Base-by-base conservation (phyloP, 2,329 filamentous ascomycete species). In the Sporothrix protearum region DNA sequence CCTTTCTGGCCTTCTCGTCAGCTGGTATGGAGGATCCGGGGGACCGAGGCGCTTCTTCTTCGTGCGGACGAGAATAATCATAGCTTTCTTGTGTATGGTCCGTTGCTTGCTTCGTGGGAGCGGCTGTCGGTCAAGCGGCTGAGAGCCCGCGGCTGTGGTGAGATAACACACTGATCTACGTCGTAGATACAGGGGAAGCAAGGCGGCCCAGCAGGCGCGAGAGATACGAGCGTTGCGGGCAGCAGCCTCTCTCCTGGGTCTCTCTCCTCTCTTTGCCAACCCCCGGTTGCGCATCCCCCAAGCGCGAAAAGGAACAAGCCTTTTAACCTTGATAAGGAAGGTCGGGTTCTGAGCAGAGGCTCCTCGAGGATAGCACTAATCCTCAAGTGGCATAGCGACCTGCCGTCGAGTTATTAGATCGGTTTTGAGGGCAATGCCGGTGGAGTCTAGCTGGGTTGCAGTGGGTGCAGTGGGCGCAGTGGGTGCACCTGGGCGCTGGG, bases 271-370 rank as follows among this genome's bases (percentile, higher is more conserved):
- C 36, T 28, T 33, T 19, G 6, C 3, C 19, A 30, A 19, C n/a
- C 66, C 51, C 67, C 12, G 33, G 33, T 45, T 28, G 49, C 39
- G 67, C 55, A 63, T 63, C 36, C 67, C 39, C 67, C 55, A 61
- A 63, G 68, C 68, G 53, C 39, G 28, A 63, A 61, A 49, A 51
- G 12, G 14, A 51, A 36, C 25, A 49, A 36, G 64, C 64, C 64
- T 70, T 70, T 70, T 70, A 61, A 63, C 68, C 68, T 70, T 70
- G 68, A 70, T 70, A 63, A 70, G 68, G 68, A 70, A 70, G 68
- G 68, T 70, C 68, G 51, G 67, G 51, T n/a, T 36, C 66, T 36
- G 8, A 25, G 28, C 5, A n/a, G n/a, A 19, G 47, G 33, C 51
- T 57, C 33, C 36, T 47, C 45, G 33, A 47, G 33, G 22, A 42